Evolutionary conservation across 495 filamentous ascomycete genomes (phyloP).

Genomic region (Lindgomyces ingoldianus): DNA sequence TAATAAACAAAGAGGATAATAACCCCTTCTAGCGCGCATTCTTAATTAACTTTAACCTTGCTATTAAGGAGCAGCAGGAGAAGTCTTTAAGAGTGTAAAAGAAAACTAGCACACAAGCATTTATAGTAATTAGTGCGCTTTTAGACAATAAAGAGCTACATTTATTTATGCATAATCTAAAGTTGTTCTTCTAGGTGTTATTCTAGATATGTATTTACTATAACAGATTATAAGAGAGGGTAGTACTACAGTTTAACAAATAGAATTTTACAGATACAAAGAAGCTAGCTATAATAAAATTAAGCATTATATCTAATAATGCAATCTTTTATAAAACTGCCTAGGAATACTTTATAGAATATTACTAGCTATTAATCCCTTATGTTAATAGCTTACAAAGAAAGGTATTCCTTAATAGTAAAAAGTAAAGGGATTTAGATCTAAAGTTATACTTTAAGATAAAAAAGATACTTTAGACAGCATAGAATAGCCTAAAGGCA

Average conservation of each 20-base stretch:
- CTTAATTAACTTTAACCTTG: slow-evolving; percentile 51
- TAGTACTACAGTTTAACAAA: slow-evolving; percentile 31
- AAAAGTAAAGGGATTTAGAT: background rate
- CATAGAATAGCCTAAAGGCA: background rate
- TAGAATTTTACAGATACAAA: slow-evolving; percentile 39
- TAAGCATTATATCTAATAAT: slow-evolving; percentile 34
- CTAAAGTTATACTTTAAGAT: background rate
- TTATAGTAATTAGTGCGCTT: slow-evolving; percentile 49
- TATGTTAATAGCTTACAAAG: slow-evolving; percentile 46
- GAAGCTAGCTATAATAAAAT: slow-evolving; percentile 37
- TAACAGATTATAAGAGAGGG: slow-evolving; percentile 15
- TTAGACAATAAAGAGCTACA: slow-evolving; percentile 45
- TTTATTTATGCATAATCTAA: slow-evolving; percentile 53
- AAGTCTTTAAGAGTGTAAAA: slow-evolving; percentile 44
- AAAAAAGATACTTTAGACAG: background rate
- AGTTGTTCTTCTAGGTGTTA: slow-evolving; percentile 59
- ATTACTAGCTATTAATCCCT: slow-evolving; percentile 44
- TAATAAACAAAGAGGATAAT: slow-evolving; percentile 47
- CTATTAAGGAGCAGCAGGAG: slow-evolving; percentile 12
- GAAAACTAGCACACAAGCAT: slow-evolving; percentile 50
- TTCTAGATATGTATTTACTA: slow-evolving; percentile 45
- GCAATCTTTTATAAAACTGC: slow-evolving; percentile 33
- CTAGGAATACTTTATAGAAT: slow-evolving; percentile 40
- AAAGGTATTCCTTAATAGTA: slow-evolving; percentile 40
- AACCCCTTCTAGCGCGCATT: slow-evolving; percentile 43